phyloP scores from a whole-genome alignment of 1,139 yeast genomes.

The Scheffersomyces stambukii region DNA sequence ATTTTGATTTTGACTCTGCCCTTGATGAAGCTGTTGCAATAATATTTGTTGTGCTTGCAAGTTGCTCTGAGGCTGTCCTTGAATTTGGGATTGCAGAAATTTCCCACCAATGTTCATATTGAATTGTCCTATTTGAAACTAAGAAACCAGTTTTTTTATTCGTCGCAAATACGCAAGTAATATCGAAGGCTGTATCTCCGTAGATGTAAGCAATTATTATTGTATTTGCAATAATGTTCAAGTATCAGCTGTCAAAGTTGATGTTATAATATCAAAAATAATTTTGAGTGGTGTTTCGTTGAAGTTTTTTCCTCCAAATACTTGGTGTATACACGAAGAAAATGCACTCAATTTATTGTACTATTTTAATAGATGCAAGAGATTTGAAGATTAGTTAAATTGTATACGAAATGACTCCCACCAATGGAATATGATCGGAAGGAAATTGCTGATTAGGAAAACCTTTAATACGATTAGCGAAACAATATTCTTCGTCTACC shows the following conservation, averaged over 20 bases:
- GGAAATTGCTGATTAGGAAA: slow-evolving; percentile 42
- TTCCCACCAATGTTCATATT: slow-evolving; percentile 21
- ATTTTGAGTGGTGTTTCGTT: too few relatives aligned
- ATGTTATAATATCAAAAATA: too few relatives aligned
- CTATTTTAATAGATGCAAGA: too few relatives aligned
- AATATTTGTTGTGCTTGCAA: slow-evolving; percentile 44
- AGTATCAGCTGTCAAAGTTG: too few relatives aligned
- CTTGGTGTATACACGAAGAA: background rate
- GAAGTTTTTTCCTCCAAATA: too few relatives aligned
- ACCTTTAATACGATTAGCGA: slow-evolving; percentile 17
- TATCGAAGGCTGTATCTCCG: too few relatives aligned
- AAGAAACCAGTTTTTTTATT: too few relatives aligned
- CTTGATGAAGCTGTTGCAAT: slow-evolving; percentile 43
- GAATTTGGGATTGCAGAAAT: slow-evolving; percentile 28
- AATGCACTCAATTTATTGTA: background rate
- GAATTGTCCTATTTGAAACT: too few relatives aligned
- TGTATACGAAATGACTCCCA: slow-evolving; percentile 12
- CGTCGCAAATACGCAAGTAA: too few relatives aligned
- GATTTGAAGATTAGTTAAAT: too few relatives aligned
- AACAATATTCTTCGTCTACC: slow-evolving; percentile 17
- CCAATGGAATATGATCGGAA: slow-evolving; percentile 40
- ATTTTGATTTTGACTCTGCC: slow-evolving; percentile 26
- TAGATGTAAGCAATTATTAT: too few relatives aligned
- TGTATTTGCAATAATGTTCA: too few relatives aligned
- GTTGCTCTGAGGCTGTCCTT: slow-evolving; percentile 27